Evolutionary conservation across 768 basidiomycete species (phyloP), one percentile per base, ranked within the genome.

Genomic region (Tricholoma matsutake): DNA sequence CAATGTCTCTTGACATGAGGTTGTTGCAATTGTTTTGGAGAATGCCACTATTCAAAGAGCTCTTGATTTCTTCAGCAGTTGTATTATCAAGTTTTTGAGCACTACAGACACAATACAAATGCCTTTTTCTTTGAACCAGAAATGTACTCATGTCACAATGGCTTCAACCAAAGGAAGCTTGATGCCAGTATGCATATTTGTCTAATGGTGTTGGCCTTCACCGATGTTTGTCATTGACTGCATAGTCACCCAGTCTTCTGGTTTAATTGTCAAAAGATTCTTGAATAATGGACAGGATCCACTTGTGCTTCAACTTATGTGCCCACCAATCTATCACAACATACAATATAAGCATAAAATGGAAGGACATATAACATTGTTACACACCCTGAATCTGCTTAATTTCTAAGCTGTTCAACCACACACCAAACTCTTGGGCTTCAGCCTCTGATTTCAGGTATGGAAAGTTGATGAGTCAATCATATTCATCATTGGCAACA

Each of bases 181-280:
- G 22, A 57, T 57, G 29, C 57, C 43, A 16, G 57, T 57, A 32
- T 57, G 57, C 16, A 14, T 6, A 25, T 57, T 57, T 31, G 57
- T 57, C 57, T 41, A 57, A 22, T 57, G 43, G 31, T 57, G 57
- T 34, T 57, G 57, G 20, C 41, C 32, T 47, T 57, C 35, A 10
- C 43, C 57, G 54, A 55, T 6, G 35, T 55, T 55, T 20, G 54
- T 28, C 9, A 28, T 55, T 18, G 54, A 55, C n/a, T 55, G 54
- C 11, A 28, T 55, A 22, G n/a, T 55, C 5, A 28, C 54, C 54
- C 54, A 55, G 54, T 55, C 54, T 32, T 55, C 54, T 14, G 25
- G 54, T 9, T 6, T 34, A 4, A 57, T 32, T 49, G 45, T 57
- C 22, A 41, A 45, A 45, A 57, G 43, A 18, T 35, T 39, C 39